phyloP scores from a whole-genome alignment of 129 eudicot species.

The carrot (Daucus carota) region DNA sequence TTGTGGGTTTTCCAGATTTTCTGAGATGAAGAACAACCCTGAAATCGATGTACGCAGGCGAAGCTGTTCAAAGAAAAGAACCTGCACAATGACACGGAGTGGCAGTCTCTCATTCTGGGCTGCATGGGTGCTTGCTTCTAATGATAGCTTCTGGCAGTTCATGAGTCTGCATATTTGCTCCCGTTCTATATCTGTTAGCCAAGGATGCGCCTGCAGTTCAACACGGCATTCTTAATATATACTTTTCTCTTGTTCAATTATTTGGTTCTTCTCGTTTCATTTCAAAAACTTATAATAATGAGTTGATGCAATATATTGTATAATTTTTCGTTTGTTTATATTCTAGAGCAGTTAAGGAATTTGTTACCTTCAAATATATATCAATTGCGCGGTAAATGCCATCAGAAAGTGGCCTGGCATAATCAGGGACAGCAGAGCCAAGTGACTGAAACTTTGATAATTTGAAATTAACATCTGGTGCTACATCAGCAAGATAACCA shows the following conservation, averaged over 20 bases:
- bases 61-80: constrained; percentile 2
- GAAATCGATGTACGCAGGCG: not conserved
- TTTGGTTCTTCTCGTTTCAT: not conserved
- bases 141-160: constrained; percentile 1
- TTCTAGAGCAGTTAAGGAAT: not conserved
- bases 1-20: not conserved
- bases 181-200: not conserved
- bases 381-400: constrained; percentile 3
- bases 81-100: constrained; percentile 4
- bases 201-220: not conserved
- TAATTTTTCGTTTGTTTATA: not conserved
- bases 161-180: constrained; percentile 3
- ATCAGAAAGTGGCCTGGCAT: constrained; percentile 3
- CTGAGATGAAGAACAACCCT: not conserved
- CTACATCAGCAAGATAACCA: constrained; percentile 8
- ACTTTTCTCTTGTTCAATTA: not conserved
- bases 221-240: not conserved
- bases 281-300: not conserved
- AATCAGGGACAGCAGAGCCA: constrained; percentile 5
- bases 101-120: constrained; percentile 7
- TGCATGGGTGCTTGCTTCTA: constrained; percentile 3
- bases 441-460: constrained; percentile 7
- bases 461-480: constrained; percentile 5
- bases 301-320: not conserved
- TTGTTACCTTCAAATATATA: constrained; percentile 2